Base-by-base conservation (phyloP, 2,329 filamentous ascomycete species). In the Scedosporium aurantiacum region DNA sequence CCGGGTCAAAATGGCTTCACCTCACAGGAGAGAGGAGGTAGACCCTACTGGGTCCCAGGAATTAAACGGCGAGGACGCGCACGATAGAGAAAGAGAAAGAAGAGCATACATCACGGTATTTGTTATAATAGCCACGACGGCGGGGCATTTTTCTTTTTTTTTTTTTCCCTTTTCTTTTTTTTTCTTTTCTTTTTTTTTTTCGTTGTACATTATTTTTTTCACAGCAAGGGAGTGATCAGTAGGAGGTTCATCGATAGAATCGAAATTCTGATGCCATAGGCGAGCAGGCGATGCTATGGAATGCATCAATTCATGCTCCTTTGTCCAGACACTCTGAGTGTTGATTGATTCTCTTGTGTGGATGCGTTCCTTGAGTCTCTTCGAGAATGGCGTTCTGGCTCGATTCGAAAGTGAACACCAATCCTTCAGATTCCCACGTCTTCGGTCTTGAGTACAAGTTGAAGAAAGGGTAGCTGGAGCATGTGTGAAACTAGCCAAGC, bases 91-190 rank as follows among this genome's bases (percentile, higher is more conserved):
- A 58, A 60, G 61, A 62, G 40, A 63, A 52, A 58, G 58, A 61
- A 65, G 60, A 5, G 25, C 23, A 27, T 23, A 62, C 63, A 64
- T 59, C 64, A 54, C 23, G 23, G 21, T 54, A 54, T 54, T 6
- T 54, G 8, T 57, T 57, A 40, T 57, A 57, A 57, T 57, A 32
- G 54, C 32, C 54, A 16, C 27, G 16, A 37, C 14, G 32, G 27
- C 54, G n/a, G n/a, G 25, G 27, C 52, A 62, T 61, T 58, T 47
- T 58, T 63, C 56, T 55, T 66, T 58, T 68, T 66, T 37, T 66
- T 66, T 68, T 64, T 55, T 58, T 64, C 65, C n/a, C n/a, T n/a
- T n/a, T n/a, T n/a, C n/a, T 64, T 37, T 28, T 47, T 45, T 23
- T 47, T 61, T 43, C 25, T 28, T 12, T 37, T n/a, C n/a, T 4